Base-by-base conservation (phyloP, 805 yeast genomes). In the Metschnikowia proteae region DNA sequence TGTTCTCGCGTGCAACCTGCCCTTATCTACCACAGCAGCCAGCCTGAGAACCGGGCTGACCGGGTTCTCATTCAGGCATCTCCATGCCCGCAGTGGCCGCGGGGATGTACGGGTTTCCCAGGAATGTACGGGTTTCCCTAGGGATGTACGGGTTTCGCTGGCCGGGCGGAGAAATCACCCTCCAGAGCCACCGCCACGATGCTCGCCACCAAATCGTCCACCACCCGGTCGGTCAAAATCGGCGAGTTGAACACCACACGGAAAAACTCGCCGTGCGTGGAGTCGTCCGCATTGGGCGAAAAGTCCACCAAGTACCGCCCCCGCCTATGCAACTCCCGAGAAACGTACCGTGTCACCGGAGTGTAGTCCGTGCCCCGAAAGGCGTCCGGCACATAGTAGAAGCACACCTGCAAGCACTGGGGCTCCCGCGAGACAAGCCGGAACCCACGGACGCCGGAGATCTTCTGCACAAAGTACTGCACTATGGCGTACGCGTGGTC, bases 171-270 rank as follows among this genome's bases (percentile, higher is more conserved):
- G 17, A 17, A 17, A 17, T 28, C 8, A 6, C 30, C 2, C 32
- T 41, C 54, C 49, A 25, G 70, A 1, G 51, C 73, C 1, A 57
- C 58, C 6, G 47, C 55, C 6, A 65, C 57, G 11, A 73, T 70
- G 34, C 64, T 59, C 22, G 49, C 56, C 26, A 72, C 60, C 55
- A 73, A 64, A 47, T 71, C 71, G 42, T 71, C 75, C 13, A 71
- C 59, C 6, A 69, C 60, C 13, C 47, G 32, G 40, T 64, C 69
- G 13, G 70, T 67, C 47, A 74, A 61, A 13, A 69, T 70, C 1
- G 96, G 94, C 45, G 90, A 81, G 64, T 85, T 85, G 65, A 88
- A 82, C 5, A 88, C 96, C 10, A 86, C 92, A 48, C 96, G 72
- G 73, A 88, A 88, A 61, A 88, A 88, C 64, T 87, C 94, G 5